A percentile compares a stretch with the other conserved stretches of the same genome.
Conservation (phyloP, 495 filamentous ascomycete species). For the Aspergillus sclerotioniger region DNA sequence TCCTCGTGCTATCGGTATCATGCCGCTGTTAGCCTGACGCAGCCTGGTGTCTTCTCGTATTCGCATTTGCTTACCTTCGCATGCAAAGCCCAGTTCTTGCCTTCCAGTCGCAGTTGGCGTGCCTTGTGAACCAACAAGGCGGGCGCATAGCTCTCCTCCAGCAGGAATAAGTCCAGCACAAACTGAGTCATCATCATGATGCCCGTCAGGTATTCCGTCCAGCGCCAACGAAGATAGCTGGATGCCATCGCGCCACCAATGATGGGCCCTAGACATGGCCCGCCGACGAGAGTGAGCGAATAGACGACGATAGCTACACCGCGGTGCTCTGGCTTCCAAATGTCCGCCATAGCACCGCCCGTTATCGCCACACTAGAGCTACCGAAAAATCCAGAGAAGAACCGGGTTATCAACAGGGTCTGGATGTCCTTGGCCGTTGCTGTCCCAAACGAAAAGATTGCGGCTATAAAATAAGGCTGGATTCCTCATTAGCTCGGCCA, state of each 20-base stretch:
- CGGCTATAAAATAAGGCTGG: slow-evolving; percentile 7
- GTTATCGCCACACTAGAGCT: slow-evolving; percentile 54
- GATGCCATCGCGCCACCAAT: slow-evolving; percentile 45
- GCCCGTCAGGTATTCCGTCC: slow-evolving; percentile 38
- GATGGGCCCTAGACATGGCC: slow-evolving; percentile 47
- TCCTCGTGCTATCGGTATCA: slow-evolving; percentile 33
- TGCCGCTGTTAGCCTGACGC: not conserved
- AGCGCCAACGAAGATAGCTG: slow-evolving; percentile 45
- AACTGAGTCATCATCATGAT: slow-evolving; percentile 47
- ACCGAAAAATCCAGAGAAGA: slow-evolving; percentile 56
- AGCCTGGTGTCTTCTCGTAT: not conserved
- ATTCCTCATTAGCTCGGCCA: not conserved
- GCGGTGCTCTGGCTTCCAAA: slow-evolving; percentile 45
- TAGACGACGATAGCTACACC: slow-evolving; percentile 55
- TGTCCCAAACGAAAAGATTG: slow-evolving; percentile 40
- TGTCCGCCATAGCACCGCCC: slow-evolving; percentile 53
- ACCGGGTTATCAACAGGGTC: slow-evolving; percentile 56
- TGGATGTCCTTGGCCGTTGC: slow-evolving; percentile 55
- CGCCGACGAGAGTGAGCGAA: slow-evolving; percentile 54
- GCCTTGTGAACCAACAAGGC: slow-evolving; percentile 50
- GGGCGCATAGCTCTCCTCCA: slow-evolving; percentile 51
- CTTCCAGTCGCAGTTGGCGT: slow-evolving; percentile 44
- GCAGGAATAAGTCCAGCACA: slow-evolving; percentile 34
- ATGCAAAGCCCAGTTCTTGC: slow-evolving; percentile 54
- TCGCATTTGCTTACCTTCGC: slow-evolving; percentile 32